Evolutionary conservation across 805 yeast species (phyloP).

Genomic region (Jamesozyma rosinii): DNA sequence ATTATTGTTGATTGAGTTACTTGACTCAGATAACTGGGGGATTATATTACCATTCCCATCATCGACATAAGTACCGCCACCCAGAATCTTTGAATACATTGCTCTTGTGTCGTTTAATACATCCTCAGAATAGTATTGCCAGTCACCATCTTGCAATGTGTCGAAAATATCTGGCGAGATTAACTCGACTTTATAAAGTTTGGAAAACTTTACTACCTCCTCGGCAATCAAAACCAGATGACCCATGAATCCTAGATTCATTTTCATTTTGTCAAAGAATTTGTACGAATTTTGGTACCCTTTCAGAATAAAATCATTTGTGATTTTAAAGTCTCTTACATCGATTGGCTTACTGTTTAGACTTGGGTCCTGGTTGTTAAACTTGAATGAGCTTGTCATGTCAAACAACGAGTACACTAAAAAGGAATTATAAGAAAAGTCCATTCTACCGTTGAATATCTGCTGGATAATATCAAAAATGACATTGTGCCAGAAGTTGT

Average conservation of each 20-base stretch:
- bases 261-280: constrained; percentile 48
- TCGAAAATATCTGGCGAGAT: constrained; percentile 24
- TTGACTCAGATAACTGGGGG: constrained; percentile 12
- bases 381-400: constrained; percentile 7
- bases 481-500: constrained; percentile 90
- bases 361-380: constrained; percentile 33
- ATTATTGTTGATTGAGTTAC: not conserved
- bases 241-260: constrained; percentile 89
- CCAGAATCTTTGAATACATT: constrained; percentile 28
- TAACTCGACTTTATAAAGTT: constrained; percentile 30
- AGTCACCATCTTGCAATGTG: constrained; percentile 17
- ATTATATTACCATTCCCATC: constrained; percentile 20
- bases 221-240: constrained; percentile 87
- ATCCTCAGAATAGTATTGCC: constrained; percentile 25
- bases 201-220: constrained; percentile 79
- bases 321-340: constrained; percentile 38
- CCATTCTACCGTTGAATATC: constrained; percentile 75
- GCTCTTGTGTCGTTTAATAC: constrained; percentile 25
- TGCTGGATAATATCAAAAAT: constrained; percentile 94
- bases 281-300: constrained; percentile 54
- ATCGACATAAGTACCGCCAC: constrained; percentile 26
- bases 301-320: constrained; percentile 47
- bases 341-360: not conserved
- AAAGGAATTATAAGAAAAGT: constrained; percentile 74
- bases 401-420: constrained; percentile 36